Conservation (phyloP, 352 stramenopile species). For the Pythium chondricola region DNA sequence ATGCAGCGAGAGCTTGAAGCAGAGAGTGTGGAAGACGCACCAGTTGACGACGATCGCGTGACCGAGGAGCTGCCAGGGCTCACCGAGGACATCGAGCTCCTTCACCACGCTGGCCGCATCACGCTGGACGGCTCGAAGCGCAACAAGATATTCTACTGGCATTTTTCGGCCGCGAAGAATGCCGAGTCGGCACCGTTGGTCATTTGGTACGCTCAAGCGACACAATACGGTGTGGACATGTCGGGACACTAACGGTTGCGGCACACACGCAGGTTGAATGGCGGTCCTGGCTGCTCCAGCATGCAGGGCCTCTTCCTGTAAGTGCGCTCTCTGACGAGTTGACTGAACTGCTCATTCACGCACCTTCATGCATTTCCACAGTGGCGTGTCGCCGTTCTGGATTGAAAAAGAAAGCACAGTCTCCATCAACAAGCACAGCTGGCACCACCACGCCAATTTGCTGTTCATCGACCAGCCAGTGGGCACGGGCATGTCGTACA, state of each 20-base stretch:
- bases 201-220: constrained; percentile 60
- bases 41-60: constrained; percentile 37
- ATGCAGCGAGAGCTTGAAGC: constrained; percentile 1
- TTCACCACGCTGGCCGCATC: constrained; percentile 63
- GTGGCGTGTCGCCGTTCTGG: constrained; percentile 63
- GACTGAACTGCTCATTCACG: background rate
- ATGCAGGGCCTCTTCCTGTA: constrained; percentile 74
- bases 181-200: constrained; percentile 50
- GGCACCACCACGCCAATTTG: constrained; percentile 66
- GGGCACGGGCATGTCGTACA: constrained; percentile 72
- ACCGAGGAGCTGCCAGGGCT: constrained; percentile 41
- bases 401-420: constrained; percentile 47
- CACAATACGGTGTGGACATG: no score
- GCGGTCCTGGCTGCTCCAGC: constrained; percentile 75
- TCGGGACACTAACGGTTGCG: no score
- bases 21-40: no score
- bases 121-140: constrained; percentile 33
- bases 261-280: constrained; percentile 76
- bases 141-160: constrained; percentile 80
- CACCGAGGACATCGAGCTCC: constrained; percentile 37
- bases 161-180: constrained; percentile 45
- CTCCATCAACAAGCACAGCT: constrained; percentile 63
- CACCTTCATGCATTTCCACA: constrained; percentile 1
- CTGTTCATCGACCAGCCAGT: constrained; percentile 85
- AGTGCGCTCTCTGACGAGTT: background rate